Evolutionary conservation across 768 basidiomycete genomes (phyloP).

Genomic region (Crassisporium funariophilum): DNA sequence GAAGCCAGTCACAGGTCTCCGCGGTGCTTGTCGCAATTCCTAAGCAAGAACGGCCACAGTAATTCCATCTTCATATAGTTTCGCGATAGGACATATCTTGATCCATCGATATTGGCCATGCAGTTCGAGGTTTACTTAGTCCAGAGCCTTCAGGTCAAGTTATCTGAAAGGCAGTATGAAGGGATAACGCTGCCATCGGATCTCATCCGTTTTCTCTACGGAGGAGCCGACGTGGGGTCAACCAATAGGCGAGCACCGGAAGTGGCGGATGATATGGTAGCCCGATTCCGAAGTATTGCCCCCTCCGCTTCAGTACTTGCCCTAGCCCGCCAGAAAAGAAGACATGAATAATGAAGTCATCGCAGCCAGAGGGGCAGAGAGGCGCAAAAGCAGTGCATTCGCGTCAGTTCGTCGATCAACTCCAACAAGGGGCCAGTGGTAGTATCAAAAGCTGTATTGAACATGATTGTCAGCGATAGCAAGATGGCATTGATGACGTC

Average conservation of each 20-base stretch:
- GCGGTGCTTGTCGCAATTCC: neutral
- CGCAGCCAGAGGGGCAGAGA: too few species aligned
- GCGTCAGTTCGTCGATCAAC: too few species aligned
- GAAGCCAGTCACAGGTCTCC: neutral
- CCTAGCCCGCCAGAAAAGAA: too few species aligned
- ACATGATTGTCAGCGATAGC: too few species aligned
- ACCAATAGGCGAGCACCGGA: neutral
- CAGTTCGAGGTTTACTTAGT: neutral
- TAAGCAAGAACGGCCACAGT: neutral
- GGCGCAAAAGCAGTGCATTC: too few species aligned
- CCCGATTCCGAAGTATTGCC: neutral
- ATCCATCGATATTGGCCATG: neutral
- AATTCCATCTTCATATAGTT: neutral
- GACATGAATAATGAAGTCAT: too few species aligned
- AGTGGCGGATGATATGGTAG: neutral
- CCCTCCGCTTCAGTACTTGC: too few species aligned
- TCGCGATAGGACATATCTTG: neutral
- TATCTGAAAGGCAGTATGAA: neutral
- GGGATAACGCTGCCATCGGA: neutral
- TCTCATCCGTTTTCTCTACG: neutral
- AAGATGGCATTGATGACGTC: too few species aligned
- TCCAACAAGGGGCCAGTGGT: too few species aligned
- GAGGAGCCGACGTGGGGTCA: neutral
- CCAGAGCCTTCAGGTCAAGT: neutral
- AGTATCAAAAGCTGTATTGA: too few species aligned